These are phyloP conservation scores for Solanum ossicruentum DNA, from an alignment of 257 asterid genomes.

Conservation along the genomic window DNA sequence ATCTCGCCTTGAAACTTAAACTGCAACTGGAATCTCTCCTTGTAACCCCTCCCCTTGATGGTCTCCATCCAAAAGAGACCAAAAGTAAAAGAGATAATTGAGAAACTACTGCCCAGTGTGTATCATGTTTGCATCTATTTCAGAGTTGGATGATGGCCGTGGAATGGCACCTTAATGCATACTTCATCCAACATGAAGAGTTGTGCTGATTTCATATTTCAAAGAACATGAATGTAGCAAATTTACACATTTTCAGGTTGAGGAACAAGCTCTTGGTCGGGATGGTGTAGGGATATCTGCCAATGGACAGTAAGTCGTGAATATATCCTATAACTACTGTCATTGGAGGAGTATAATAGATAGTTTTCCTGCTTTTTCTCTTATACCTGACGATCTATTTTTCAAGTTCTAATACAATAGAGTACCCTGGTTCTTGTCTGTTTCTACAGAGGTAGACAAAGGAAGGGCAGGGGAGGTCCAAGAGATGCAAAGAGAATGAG, in stretches of 20 bases:
- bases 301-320: conserved; percentile 66
- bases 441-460: conserved; percentile 67
- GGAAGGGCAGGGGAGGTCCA: conserved; percentile 74
- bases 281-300: conserved; percentile 65
- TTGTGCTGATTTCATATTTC: not conserved
- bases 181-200: not conserved
- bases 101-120: not conserved
- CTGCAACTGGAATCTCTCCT: not conserved
- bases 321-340: not conserved
- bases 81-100: not conserved
- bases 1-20: not conserved
- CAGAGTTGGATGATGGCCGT: not conserved
- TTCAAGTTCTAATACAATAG: not conserved
- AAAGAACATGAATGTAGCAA: not conserved
- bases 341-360: not conserved
- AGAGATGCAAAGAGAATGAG: conserved; percentile 79
- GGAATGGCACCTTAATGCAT: not conserved
- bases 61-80: not conserved
- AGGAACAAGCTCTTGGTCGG: conserved; percentile 70
- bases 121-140: not conserved
- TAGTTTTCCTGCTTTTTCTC: not conserved
- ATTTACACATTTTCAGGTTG: conserved; percentile 40
- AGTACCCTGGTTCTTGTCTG: not conserved
- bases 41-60: not conserved
- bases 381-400: not conserved